These are phyloP conservation scores for Arachnomyces sp. DNA, from an alignment of 2,329 filamentous ascomycete genomes.

Conservation along the genomic window DNA sequence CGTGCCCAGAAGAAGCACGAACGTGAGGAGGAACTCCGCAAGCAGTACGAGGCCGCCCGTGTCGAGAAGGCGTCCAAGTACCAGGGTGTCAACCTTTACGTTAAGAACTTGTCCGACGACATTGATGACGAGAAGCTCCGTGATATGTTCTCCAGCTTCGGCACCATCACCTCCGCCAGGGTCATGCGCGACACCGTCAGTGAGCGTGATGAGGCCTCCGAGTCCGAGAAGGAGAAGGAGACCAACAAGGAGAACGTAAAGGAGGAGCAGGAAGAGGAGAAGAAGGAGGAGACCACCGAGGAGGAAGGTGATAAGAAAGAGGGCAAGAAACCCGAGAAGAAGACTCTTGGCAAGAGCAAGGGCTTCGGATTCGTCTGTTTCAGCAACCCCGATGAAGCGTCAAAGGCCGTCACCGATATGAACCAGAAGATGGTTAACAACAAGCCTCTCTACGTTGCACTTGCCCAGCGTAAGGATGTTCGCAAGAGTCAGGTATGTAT, in stretches of 20 bases:
- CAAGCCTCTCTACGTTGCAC: conserved; percentile 95
- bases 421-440: conserved; percentile 97
- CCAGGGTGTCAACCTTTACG: conserved; percentile 98
- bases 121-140: conserved; percentile 97
- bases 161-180: conserved; percentile 96
- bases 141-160: conserved; percentile 82
- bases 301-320: conserved; percentile 48
- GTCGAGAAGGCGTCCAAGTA: conserved; percentile 99
- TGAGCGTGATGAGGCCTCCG: conserved; percentile 26
- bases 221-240: conserved; percentile 46
- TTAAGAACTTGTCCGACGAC: conserved; percentile 97
- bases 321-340: conserved; percentile 51
- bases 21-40: conserved; percentile 97
- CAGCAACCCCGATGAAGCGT: conserved; percentile 97
- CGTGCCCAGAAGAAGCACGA: conserved; percentile 99
- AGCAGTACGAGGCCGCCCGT: conserved; percentile 95
- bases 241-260: conserved; percentile 45
- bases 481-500: conserved; percentile 71
- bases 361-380: conserved; percentile 99
- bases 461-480: conserved; percentile 98
- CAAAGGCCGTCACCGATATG: conserved; percentile 98
- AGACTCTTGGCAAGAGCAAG: conserved; percentile 90
- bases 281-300: conserved; percentile 29
- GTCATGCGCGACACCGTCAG: conserved; percentile 84
- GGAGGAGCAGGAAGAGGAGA: conserved; percentile 34